A percentile compares a stretch with the other conserved stretches of the same genome.
Conservation (phyloP, 768 basidiomycete species). For the Chiua virens region DNA sequence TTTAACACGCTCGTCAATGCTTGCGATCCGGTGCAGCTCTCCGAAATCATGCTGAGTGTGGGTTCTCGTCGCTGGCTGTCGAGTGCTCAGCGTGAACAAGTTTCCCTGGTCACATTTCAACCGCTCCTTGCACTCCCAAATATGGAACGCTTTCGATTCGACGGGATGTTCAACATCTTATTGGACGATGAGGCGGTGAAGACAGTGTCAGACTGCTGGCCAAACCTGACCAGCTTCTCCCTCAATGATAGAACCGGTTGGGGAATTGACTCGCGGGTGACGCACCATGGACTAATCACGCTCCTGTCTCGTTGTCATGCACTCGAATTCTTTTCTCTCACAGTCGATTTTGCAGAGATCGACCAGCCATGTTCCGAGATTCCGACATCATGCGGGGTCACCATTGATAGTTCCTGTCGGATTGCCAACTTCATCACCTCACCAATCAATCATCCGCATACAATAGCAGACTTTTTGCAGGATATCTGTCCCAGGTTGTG, state of each 20-base stretch:
- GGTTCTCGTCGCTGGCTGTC: not conserved
- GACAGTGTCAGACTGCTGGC: conserved; percentile 22
- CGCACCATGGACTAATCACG: conserved; percentile 19
- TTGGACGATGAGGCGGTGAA: conserved; percentile 22
- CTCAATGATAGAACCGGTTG: conserved; percentile 20
- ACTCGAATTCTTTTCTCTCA: conserved; percentile 16
- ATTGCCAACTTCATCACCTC: conserved; percentile 23
- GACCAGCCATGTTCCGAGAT: conserved; percentile 3
- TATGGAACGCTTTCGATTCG: conserved; percentile 12
- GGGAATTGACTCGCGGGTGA: conserved; percentile 17
- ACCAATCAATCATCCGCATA: conserved; percentile 12
- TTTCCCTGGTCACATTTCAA: too few relatives aligned
- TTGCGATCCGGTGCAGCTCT: conserved; percentile 11
- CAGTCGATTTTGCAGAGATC: conserved; percentile 21
- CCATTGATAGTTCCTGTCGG: conserved; percentile 11
- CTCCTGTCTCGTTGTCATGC: conserved; percentile 13
- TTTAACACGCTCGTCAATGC: conserved; percentile 16
- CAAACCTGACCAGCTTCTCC: conserved; percentile 9
- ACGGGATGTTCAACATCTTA: conserved; percentile 17
- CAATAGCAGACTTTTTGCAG: conserved; percentile 26
- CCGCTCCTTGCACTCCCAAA: conserved; percentile 16
- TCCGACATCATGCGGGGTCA: conserved; percentile 1
- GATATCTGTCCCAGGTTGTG: conserved; percentile 21
- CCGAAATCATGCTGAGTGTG: conserved; percentile 5
- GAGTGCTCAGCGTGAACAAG: not conserved